Percentiles rank a stretch among this genome's conserved stretches.
These are phyloP conservation scores for Erigeron canadensis DNA, from an alignment of 129 eudicot genomes.

Conservation along the genomic window DNA sequence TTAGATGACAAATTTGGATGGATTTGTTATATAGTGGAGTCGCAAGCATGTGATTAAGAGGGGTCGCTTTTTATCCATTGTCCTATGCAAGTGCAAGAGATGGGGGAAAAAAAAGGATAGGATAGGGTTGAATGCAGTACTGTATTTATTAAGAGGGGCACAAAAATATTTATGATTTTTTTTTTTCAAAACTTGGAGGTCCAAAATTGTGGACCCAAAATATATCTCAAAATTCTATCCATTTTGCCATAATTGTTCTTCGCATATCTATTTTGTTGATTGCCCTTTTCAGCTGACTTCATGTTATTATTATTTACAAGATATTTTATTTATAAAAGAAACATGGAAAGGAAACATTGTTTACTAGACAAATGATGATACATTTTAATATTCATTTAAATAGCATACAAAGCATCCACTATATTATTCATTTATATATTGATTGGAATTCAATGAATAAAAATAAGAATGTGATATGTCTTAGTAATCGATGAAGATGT, in stretches of 20 bases:
- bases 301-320: background rate
- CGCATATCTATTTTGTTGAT: background rate
- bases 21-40: slow-evolving; percentile 1
- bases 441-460: too few species aligned
- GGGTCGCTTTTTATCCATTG: slow-evolving; percentile 23
- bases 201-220: slow-evolving; percentile 24
- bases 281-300: too few species aligned
- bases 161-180: slow-evolving; percentile 13
- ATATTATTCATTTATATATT: too few species aligned
- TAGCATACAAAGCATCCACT: too few species aligned
- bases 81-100: slow-evolving; percentile 29
- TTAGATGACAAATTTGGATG: slow-evolving; percentile 1
- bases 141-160: slow-evolving; percentile 27
- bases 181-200: slow-evolving; percentile 18
- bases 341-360: background rate
- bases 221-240: slow-evolving; percentile 28
- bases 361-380: too few species aligned
- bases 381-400: too few species aligned
- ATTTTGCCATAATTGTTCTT: background rate
- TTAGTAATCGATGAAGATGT: too few species aligned
- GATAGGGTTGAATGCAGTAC: slow-evolving; percentile 32
- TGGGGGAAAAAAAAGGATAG: slow-evolving; percentile 33
- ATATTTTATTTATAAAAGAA: background rate
- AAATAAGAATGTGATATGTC: too few species aligned
- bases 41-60: slow-evolving; percentile 28